A percentile compares a stretch with the other conserved stretches of the same genome.
Evolutionary conservation across 495 filamentous ascomycete genomes (phyloP).

Genomic region (Penicillium nucicola): DNA sequence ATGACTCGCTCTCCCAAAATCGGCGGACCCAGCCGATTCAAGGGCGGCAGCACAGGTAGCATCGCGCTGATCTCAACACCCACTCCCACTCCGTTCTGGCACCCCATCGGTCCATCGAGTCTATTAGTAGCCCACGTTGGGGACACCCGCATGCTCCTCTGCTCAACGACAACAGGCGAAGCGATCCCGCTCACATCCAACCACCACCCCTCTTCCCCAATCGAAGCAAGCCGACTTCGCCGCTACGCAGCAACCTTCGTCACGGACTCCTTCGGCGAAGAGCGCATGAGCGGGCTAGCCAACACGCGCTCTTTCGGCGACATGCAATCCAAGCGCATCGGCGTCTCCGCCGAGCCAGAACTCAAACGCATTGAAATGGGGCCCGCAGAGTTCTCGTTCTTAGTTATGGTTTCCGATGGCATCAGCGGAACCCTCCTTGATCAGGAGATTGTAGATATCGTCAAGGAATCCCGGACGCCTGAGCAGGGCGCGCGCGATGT

Average conservation of each 20-base stretch:
- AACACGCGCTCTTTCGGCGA: constrained; percentile 95
- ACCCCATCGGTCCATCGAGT: constrained; percentile 77
- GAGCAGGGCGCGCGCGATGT: constrained; percentile 78
- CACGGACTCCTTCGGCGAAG: constrained; percentile 95
- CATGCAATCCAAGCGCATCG: constrained; percentile 83
- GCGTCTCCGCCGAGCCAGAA: constrained; percentile 91
- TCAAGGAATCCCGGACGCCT: constrained; percentile 90
- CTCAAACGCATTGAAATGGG: constrained; percentile 68
- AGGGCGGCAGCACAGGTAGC: constrained; percentile 87
- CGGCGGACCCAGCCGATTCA: constrained; percentile 72
- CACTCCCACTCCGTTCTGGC: constrained; percentile 90
- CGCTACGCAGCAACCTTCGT: constrained; percentile 84
- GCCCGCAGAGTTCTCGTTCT: constrained; percentile 80
- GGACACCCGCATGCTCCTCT: constrained; percentile 87
- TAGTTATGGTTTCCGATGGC: constrained; percentile 86
- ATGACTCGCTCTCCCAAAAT: constrained; percentile 55
- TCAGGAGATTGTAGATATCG: constrained; percentile 91
- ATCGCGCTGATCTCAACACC: constrained; percentile 88
- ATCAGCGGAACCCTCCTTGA: constrained; percentile 78
- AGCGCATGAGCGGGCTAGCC: constrained; percentile 88
- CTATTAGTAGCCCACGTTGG: constrained; percentile 88
- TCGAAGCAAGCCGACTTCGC: constrained; percentile 77
- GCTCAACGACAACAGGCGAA: constrained; percentile 71
- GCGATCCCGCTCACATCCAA: constrained; percentile 78
- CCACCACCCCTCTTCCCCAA: constrained; percentile 85